Conservation (phyloP, 768 basidiomycete species). For the Phylloporus sp. region DNA sequence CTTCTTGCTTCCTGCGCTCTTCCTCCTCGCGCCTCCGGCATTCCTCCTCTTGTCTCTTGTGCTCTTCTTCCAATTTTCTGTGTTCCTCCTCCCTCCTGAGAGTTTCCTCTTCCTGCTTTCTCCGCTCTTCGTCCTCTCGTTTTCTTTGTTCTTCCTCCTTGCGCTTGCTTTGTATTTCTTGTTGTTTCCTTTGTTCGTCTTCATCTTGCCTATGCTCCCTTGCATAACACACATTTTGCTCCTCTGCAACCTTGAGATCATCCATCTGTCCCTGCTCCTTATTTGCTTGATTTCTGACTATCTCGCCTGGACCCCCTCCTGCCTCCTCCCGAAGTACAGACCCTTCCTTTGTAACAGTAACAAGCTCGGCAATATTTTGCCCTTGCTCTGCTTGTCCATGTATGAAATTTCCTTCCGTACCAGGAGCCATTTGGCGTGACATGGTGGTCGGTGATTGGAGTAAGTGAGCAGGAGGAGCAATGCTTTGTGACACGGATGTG, state of each 20-base stretch:
- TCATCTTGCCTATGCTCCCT: background rate
- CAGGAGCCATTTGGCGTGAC: conserved; percentile 13
- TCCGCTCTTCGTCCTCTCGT: conserved; percentile 10
- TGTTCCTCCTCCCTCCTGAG: conserved; percentile 6
- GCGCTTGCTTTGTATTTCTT: background rate
- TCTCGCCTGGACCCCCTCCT: background rate
- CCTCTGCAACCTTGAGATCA: background rate
- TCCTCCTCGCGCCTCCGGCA: background rate
- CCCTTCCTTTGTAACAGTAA: background rate
- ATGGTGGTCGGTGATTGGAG: conserved; percentile 16
- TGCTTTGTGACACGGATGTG: conserved; percentile 1
- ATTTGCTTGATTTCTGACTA: conserved; percentile 1
- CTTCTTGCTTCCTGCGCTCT: conserved; percentile 20
- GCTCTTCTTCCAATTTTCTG: conserved; percentile 19
- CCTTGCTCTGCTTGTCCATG: conserved; percentile 40
- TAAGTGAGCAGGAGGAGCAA: conserved; percentile 8
- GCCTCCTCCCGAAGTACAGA: background rate
- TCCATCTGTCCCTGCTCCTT: conserved; percentile 10
- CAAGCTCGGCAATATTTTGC: background rate
- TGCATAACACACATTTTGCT: background rate
- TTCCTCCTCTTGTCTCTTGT: conserved; percentile 2
- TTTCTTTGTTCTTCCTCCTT: conserved; percentile 25
- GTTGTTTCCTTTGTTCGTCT: background rate
- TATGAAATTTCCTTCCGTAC: conserved; percentile 32
- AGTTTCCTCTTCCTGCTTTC: conserved; percentile 13